Conservation (phyloP, 2,329 filamentous ascomycete genomes). For the Leptographium galeiforme region DNA sequence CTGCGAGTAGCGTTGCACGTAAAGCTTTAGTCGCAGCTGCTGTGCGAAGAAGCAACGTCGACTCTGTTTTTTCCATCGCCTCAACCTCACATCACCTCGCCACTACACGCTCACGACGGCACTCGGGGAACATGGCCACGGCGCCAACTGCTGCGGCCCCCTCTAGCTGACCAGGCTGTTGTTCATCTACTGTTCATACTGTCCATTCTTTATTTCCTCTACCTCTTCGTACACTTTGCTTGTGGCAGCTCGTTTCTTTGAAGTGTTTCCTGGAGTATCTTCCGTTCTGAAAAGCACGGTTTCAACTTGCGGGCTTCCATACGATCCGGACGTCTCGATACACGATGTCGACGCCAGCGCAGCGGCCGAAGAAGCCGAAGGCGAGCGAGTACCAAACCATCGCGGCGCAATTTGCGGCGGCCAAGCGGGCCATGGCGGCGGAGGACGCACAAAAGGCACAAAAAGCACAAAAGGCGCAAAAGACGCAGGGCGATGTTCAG, state of each 20-base stretch:
- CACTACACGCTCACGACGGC: background rate
- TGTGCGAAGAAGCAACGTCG: background rate
- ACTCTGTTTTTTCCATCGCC: background rate
- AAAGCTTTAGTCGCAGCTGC: constrained; percentile 1
- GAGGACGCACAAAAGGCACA: constrained; percentile 19
- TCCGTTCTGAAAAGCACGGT: background rate
- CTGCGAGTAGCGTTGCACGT: background rate
- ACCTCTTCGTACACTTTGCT: background rate
- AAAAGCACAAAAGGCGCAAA: constrained; percentile 8
- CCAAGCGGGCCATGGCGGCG: constrained; percentile 34
- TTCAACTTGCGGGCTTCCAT: background rate
- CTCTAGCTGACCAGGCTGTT: background rate
- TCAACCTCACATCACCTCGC: background rate
- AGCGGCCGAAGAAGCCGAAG: constrained; percentile 13
- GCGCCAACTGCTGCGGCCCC: background rate
- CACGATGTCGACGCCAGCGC: constrained; percentile 9
- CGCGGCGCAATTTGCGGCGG: constrained; percentile 38
- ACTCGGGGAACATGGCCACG: background rate
- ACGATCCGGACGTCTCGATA: background rate
- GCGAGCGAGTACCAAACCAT: constrained; percentile 36
- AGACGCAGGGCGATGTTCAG: constrained; percentile 10
- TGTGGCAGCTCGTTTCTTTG: no score
- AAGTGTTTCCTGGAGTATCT: background rate
- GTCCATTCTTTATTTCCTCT: background rate
- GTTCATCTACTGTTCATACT: background rate